phyloP scores from a whole-genome alignment of 352 stramenopile genomes.

The Thalassiosira oceanica region DNA sequence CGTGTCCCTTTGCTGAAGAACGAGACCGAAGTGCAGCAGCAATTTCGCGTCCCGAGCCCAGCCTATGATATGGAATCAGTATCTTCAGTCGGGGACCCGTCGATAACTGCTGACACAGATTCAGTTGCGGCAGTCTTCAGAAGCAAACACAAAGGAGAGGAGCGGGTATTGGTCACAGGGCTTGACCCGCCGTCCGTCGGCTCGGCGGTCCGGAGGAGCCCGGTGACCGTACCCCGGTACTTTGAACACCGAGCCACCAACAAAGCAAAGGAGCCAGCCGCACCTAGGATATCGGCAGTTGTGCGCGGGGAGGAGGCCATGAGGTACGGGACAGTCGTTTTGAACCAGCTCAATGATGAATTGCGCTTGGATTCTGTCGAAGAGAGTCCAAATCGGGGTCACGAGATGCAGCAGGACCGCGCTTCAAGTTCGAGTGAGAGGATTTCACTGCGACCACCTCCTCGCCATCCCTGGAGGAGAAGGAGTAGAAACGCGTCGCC shows the following conservation, averaged over 20 bases:
- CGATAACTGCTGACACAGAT: conserved; percentile 26
- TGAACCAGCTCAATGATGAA: not conserved
- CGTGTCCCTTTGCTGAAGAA: too few species aligned
- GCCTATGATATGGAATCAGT: conserved; percentile 22
- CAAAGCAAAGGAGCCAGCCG: conserved; percentile 10
- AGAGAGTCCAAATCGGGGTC: too few species aligned
- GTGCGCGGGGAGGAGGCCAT: conserved; percentile 3
- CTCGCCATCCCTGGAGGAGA: not conserved
- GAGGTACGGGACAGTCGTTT: not conserved
- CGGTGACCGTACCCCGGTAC: not conserved
- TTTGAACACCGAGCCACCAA: not conserved
- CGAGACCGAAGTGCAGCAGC: not conserved
- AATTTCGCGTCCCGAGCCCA: not conserved
- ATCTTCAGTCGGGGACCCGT: conserved; percentile 21
- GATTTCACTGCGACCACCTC: too few species aligned
- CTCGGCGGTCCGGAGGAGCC: conserved; percentile 25
- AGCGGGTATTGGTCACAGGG: conserved; percentile 14
- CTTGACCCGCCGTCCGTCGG: conserved; percentile 44
- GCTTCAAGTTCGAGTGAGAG: too few species aligned
- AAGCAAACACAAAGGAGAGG: not conserved
- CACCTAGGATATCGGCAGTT: conserved; percentile 17
- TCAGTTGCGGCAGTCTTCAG: conserved; percentile 18
- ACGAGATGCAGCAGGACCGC: too few species aligned
- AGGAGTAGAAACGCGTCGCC: not conserved
- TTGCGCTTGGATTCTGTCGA: too few species aligned